Base-by-base conservation (phyloP, 2,329 filamentous ascomycete species). In the Phoma sp. region DNA sequence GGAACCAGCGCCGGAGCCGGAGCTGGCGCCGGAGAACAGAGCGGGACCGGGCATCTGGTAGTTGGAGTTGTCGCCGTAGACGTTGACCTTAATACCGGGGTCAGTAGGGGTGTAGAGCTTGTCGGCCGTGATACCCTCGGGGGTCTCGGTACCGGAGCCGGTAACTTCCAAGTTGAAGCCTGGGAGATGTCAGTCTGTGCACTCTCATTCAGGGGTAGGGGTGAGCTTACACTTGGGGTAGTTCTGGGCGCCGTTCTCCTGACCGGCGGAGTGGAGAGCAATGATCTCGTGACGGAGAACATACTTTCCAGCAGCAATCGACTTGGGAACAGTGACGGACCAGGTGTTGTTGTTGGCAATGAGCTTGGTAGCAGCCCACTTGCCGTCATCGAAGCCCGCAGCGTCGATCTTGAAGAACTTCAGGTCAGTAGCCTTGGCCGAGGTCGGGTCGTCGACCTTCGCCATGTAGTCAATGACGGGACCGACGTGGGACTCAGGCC, bases 391-490 rank as follows among this genome's bases (percentile, higher is more conserved):
- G 59, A 85, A 78, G 52, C 86, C 86, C 30, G 71, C 77, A 51
- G 79, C 79, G 35, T 82, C 79, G 54, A 89, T 87, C 80, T 89
- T 89, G 80, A 86, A 84, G 72, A 82, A 88, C 59, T 82, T 72
- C 27, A 88, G 78, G 4, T 74, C 66, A 2, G 70, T 74, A 71
- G 84, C 83, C 71, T 83, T 80, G 51, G 81, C 83, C 0, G 71
- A 69, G 33, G 80, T 76, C 71, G 83, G 87, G 69, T 85, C 80
- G 22, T 81, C 83, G 10, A 61, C 60, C 62, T 79, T 79, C 50
- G 86, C 86, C 13, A 88, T 75, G 76, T 88, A 89, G 70, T 82
- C 82, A 58, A 89, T 79, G 62, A 89, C 81, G 7, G 86, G 86
- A 2, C 85, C 85, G 60, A 86, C 79, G 76, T 90, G 84, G 49